Conservation (phyloP, 176 grass and related monocot genomes). For the Microstegium vimineum region DNA sequence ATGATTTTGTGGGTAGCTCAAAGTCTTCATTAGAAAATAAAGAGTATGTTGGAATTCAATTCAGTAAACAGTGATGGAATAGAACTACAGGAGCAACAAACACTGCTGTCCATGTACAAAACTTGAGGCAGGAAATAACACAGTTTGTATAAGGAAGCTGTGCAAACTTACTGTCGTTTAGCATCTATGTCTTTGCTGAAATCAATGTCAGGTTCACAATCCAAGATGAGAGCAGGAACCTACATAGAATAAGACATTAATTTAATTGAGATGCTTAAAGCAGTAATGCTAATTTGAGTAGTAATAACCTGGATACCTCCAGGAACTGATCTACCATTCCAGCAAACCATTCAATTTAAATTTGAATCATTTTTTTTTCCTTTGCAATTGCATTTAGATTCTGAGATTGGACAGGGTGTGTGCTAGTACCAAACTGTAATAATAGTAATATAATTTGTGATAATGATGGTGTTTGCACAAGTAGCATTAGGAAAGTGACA, state of each 20-base stretch:
- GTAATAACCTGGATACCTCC: not conserved
- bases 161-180: slow-evolving; percentile 63
- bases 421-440: not conserved
- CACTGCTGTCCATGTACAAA: not conserved
- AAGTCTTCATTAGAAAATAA: not conserved
- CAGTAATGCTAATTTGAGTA: not conserved
- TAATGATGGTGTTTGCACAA: not conserved
- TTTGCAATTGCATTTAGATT: not conserved
- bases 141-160: not conserved
- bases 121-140: not conserved
- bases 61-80: not conserved
- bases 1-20: not conserved
- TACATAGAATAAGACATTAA: slow-evolving; percentile 29
- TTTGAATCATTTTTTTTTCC: not conserved
- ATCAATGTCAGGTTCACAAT: slow-evolving; percentile 98
- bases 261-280: slow-evolving; percentile 5
- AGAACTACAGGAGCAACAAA: not conserved
- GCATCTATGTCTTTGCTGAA: slow-evolving; percentile 63
- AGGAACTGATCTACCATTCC: not conserved
- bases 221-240: slow-evolving; percentile 86
- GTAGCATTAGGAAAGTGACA: not conserved
- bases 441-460: not conserved
- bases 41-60: not conserved
- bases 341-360: not conserved
- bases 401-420: not conserved